Percentiles rank a stretch among this genome's conserved stretches.
Evolutionary conservation across 345 rosid species (phyloP).

Genomic region (Brassica rapa): DNA sequence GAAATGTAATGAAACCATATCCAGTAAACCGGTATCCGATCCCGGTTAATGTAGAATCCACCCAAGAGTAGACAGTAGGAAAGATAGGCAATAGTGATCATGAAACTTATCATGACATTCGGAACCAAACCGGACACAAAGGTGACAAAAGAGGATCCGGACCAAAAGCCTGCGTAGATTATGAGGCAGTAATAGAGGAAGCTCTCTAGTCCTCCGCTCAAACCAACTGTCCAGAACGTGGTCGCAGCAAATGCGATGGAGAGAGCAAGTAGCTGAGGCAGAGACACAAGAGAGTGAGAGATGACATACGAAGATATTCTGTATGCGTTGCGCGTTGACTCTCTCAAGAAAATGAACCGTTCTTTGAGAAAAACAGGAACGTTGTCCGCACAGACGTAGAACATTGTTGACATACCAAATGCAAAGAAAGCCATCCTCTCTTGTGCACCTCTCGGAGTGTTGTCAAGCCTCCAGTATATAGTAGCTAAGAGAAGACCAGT

Average conservation of each 20-base stretch:
- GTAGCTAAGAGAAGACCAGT: slow-evolving; percentile 64
- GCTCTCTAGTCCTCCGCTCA: slow-evolving; percentile 47
- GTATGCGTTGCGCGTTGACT: slow-evolving; percentile 52
- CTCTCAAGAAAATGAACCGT: slow-evolving; percentile 78
- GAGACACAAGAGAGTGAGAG: slow-evolving; percentile 48
- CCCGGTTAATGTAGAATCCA: slow-evolving; percentile 44
- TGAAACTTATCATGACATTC: slow-evolving; percentile 46
- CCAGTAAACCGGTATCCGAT: slow-evolving; percentile 45
- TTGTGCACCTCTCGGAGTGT: slow-evolving; percentile 45
- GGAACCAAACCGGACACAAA: slow-evolving; percentile 53
- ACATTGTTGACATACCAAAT: slow-evolving; percentile 48
- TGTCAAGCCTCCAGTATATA: slow-evolving; percentile 59
- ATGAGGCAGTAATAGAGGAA: slow-evolving; percentile 50
- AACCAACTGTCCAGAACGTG: slow-evolving; percentile 59
- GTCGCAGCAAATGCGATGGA: slow-evolving; percentile 48
- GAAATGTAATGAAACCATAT: slow-evolving; percentile 48
- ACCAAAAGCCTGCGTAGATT: slow-evolving; percentile 64
- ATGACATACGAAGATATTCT: slow-evolving; percentile 53
- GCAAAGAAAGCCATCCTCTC: slow-evolving; percentile 54
- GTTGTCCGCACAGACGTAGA: slow-evolving; percentile 49
- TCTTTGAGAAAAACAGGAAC: slow-evolving; percentile 59
- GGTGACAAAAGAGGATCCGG: slow-evolving; percentile 66
- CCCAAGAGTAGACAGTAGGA: slow-evolving; percentile 46
- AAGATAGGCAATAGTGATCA: slow-evolving; percentile 46
- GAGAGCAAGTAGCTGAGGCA: slow-evolving; percentile 50